phyloP scores from a whole-genome alignment of 148 eudicot species.

The Suaeda aralocaspica region DNA sequence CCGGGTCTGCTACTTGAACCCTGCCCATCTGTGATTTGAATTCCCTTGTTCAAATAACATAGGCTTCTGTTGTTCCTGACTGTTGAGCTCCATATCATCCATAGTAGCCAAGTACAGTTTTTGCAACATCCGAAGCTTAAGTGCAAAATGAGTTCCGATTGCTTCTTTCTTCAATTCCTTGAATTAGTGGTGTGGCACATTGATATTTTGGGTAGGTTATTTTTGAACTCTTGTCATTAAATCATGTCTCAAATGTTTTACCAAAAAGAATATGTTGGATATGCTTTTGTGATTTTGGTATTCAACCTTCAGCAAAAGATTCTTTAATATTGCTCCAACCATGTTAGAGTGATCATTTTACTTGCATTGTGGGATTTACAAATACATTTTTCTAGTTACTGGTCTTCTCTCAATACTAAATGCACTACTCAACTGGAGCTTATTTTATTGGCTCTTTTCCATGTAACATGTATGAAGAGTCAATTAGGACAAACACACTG shows the following conservation, averaged over 20 bases:
- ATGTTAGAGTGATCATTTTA: not conserved
- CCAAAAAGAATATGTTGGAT: not conserved
- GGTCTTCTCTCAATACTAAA: not conserved
- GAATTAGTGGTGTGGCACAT: not conserved
- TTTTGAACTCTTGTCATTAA: not conserved
- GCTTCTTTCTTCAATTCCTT: not conserved
- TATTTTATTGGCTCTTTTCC: not conserved
- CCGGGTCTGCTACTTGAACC: not conserved
- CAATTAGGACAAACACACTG: not conserved
- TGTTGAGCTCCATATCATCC: not conserved
- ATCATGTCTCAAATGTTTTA: not conserved
- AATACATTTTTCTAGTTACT: not conserved
- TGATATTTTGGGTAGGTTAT: not conserved
- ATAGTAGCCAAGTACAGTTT: not conserved
- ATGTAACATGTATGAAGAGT: not conserved
- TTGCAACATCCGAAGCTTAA: not conserved
- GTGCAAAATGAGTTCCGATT: not conserved
- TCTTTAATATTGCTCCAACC: not conserved
- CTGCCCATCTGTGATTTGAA: not conserved
- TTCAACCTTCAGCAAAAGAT: not conserved
- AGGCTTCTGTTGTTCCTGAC: not conserved
- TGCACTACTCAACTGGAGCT: not conserved
- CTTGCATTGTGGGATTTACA: not conserved
- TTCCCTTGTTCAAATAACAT: not conserved
- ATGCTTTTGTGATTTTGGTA: not conserved